A percentile compares a stretch with the other conserved stretches of the same genome.
These are phyloP conservation scores for Antitrichia curtipendula DNA, from an alignment of 225 moss, liverwort and hornwort genomes.

Conservation along the genomic window DNA sequence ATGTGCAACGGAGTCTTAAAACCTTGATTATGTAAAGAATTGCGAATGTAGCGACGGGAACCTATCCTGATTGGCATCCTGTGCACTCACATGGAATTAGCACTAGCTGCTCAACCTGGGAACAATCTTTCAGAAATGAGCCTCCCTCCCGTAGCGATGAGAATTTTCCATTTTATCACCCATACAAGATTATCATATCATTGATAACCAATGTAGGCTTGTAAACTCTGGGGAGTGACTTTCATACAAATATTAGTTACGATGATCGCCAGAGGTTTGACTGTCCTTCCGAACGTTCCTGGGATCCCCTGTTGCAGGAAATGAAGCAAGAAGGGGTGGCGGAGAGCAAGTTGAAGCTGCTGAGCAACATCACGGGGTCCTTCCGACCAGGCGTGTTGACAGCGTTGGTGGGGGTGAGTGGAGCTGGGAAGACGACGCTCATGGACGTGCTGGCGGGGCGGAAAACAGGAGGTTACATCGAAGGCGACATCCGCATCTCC, in stretches of 20 bases:
- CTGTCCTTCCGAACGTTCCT: background rate
- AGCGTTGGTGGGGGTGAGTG: slow-evolving; percentile 41
- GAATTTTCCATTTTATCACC: background rate
- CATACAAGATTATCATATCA: background rate
- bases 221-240: background rate
- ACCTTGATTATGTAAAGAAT: background rate
- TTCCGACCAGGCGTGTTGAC: slow-evolving; percentile 39
- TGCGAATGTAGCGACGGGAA: background rate
- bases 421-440: slow-evolving; percentile 45
- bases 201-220: background rate
- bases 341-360: slow-evolving; percentile 19
- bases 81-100: background rate
- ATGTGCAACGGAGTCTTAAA: background rate
- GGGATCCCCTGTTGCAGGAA: background rate
- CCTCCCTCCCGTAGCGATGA: background rate
- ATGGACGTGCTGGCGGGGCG: slow-evolving; percentile 49
- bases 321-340: slow-evolving; percentile 30
- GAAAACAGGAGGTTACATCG: slow-evolving; percentile 42
- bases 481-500: slow-evolving; percentile 32
- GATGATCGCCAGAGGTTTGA: background rate
- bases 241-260: background rate
- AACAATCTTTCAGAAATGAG: background rate
- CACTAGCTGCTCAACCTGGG: background rate
- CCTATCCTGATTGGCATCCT: background rate
- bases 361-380: slow-evolving; percentile 27